A percentile compares a stretch with the other conserved stretches of the same genome.
These are phyloP conservation scores for Diaporthe eres DNA, from an alignment of 2,329 filamentous ascomycete genomes.

Conservation along the genomic window DNA sequence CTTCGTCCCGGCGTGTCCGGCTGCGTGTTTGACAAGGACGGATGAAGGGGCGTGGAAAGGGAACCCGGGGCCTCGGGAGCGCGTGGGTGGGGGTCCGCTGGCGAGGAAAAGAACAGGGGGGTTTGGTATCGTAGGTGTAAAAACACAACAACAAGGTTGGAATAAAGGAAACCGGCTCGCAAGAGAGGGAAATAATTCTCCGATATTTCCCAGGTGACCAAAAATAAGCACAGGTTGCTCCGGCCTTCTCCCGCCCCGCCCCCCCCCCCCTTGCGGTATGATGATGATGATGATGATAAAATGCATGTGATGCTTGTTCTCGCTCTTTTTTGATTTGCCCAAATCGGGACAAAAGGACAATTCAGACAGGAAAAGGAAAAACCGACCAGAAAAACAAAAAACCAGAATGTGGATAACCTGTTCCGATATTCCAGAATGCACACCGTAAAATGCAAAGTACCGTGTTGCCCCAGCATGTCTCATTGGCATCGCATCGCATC, in stretches of 20 bases:
- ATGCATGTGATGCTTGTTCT: slow-evolving; percentile 33
- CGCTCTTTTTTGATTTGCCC: slow-evolving; percentile 35
- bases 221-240: slow-evolving; percentile 30
- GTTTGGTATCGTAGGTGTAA: slow-evolving; percentile 26
- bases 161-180: slow-evolving; percentile 22
- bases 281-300: slow-evolving; percentile 24
- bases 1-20: slow-evolving; percentile 12
- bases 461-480: slow-evolving; percentile 25
- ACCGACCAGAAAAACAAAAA: slow-evolving; percentile 40
- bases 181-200: neutral
- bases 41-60: neutral
- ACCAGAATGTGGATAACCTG: slow-evolving; percentile 33
- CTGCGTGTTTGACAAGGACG: slow-evolving; percentile 22
- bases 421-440: slow-evolving; percentile 42
- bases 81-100: slow-evolving; percentile 22
- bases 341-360: slow-evolving; percentile 42
- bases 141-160: slow-evolving; percentile 38
- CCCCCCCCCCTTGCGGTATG: slow-evolving; percentile 23
- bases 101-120: slow-evolving; percentile 16
- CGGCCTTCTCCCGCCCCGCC: neutral
- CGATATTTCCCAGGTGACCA: slow-evolving; percentile 21
- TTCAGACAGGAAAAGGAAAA: slow-evolving; percentile 42
- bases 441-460: slow-evolving; percentile 35
- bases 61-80: slow-evolving; percentile 10
- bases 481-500: slow-evolving; percentile 31